Conservation (phyloP, 2,329 filamentous ascomycete genomes). For the Xylariales sp. region DNA sequence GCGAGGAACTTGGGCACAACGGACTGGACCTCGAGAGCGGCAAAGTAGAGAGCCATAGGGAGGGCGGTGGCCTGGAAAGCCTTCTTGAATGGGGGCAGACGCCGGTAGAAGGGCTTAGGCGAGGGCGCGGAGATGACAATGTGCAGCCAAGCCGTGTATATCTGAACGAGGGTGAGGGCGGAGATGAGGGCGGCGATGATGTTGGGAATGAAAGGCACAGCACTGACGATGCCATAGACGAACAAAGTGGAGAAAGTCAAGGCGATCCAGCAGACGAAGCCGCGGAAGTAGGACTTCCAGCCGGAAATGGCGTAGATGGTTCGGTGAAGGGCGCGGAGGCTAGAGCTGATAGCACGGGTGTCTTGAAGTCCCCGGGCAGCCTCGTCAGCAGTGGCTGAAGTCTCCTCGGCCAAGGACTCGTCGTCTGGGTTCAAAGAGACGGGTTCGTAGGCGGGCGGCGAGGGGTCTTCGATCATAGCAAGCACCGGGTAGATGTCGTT, state of each 20-base stretch:
- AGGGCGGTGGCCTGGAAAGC: slow-evolving; percentile 65
- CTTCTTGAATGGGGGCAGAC: slow-evolving; percentile 61
- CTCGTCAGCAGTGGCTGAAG: slow-evolving; percentile 29
- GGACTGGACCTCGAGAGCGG: slow-evolving; percentile 47
- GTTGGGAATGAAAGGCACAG: slow-evolving; percentile 28
- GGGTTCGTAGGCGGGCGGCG: slow-evolving; percentile 50
- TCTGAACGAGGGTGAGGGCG: slow-evolving; percentile 58
- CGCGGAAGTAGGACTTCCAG: slow-evolving; percentile 64
- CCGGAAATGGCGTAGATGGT: slow-evolving; percentile 61
- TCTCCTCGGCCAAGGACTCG: slow-evolving; percentile 27
- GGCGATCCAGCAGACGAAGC: slow-evolving; percentile 48
- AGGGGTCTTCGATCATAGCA: slow-evolving; percentile 55
- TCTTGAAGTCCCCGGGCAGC: slow-evolving; percentile 25
- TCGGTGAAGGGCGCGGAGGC: slow-evolving; percentile 45
- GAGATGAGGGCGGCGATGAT: slow-evolving; percentile 49
- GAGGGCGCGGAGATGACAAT: slow-evolving; percentile 73
- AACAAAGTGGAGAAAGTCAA: slow-evolving; percentile 28
- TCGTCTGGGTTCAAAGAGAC: slow-evolving; percentile 37
- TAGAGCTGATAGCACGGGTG: slow-evolving; percentile 41
- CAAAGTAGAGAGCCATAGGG: slow-evolving; percentile 61
- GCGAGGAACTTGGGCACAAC: slow-evolving; percentile 44
- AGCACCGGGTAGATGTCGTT: slow-evolving; percentile 46
- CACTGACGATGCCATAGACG: slow-evolving; percentile 39
- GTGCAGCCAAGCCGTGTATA: slow-evolving; percentile 79
- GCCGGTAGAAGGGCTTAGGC: slow-evolving; percentile 59